These are phyloP conservation scores for Fusarium domesticum DNA, from an alignment of 2,329 filamentous ascomycete species.

Conservation along the genomic window DNA sequence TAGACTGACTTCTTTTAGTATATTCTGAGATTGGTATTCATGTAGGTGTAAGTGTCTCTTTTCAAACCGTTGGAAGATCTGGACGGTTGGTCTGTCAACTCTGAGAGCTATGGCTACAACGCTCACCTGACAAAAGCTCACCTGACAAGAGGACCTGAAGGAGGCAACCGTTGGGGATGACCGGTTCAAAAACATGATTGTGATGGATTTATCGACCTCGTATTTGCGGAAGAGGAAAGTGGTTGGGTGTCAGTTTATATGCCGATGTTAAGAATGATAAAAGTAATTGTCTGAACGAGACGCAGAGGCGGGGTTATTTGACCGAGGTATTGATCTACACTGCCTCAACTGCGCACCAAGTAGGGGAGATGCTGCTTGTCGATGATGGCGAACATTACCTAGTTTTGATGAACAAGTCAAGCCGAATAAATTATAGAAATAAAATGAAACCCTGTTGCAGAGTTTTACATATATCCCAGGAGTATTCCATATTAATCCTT, in stretches of 20 bases:
- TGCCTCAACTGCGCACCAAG: too few species aligned
- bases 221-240: neutral
- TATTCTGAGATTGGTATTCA: constrained; percentile 11
- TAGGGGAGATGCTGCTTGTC: too few species aligned
- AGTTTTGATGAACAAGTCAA: too few species aligned
- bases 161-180: neutral
- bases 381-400: too few species aligned
- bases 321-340: neutral
- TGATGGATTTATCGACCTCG: neutral
- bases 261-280: neutral
- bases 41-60: constrained; percentile 7
- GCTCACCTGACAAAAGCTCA: too few species aligned
- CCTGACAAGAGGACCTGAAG: neutral
- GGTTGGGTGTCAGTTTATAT: neutral
- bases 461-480: too few species aligned
- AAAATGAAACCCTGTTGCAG: too few species aligned
- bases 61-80: neutral
- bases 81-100: neutral
- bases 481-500: neutral
- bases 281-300: neutral
- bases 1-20: constrained; percentile 3
- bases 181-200: neutral
- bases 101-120: neutral
- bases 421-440: too few species aligned
- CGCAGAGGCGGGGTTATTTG: neutral